Evolutionary conservation across 202 grass and related monocot genomes (phyloP).

Genomic region (Panicum hallii): DNA sequence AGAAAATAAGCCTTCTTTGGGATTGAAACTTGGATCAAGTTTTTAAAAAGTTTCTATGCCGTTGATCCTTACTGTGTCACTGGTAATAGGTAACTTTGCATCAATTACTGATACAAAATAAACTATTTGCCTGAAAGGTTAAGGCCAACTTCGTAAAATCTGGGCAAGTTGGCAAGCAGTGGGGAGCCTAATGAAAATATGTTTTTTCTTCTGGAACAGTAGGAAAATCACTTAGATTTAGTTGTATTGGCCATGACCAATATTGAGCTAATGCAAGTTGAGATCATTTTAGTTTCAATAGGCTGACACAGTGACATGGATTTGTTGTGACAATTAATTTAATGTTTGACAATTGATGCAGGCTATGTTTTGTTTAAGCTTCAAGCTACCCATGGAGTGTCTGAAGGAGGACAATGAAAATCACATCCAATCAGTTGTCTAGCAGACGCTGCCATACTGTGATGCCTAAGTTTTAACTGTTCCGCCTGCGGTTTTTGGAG

Average conservation of each 20-base stretch:
- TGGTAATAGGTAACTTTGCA: not conserved
- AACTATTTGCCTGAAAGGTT: not conserved
- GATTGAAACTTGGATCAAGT: not conserved
- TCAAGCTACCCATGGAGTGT: conserved; percentile 75
- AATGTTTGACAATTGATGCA: conserved; percentile 52
- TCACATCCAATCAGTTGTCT: conserved; percentile 32
- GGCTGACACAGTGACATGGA: not conserved
- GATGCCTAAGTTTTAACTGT: not conserved
- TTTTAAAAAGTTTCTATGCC: not conserved
- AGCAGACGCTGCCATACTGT: not conserved
- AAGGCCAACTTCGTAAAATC: not conserved
- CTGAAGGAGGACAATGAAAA: conserved; percentile 53
- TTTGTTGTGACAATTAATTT: conserved; percentile 3
- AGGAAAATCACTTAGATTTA: not conserved
- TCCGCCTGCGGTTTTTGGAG: conserved; percentile 12
- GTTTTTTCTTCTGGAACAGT: not conserved
- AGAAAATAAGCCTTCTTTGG: not conserved
- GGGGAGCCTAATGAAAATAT: not conserved
- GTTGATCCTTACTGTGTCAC: not conserved
- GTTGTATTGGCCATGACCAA: not conserved
- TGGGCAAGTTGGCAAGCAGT: not conserved
- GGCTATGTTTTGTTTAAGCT: conserved; percentile 98
- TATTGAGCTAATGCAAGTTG: not conserved
- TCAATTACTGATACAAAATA: not conserved
- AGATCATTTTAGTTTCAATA: conserved; percentile 3